These are phyloP conservation scores for Fusarium sp. DNA, from an alignment of 2,329 filamentous ascomycete species.

Conservation along the genomic window DNA sequence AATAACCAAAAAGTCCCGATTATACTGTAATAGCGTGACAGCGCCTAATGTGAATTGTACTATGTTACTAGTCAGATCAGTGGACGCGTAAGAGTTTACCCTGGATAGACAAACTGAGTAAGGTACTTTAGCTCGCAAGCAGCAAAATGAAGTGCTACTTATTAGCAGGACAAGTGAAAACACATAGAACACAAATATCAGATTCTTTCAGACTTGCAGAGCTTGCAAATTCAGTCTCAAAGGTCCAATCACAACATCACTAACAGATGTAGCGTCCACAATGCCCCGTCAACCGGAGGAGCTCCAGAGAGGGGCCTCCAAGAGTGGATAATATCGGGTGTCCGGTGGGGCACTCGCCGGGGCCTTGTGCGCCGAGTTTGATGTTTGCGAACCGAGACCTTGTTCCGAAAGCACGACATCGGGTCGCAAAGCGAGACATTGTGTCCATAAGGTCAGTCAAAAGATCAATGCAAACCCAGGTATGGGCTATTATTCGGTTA, in stretches of 20 bases:
- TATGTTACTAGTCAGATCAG: not conserved
- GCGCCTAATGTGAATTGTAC: not conserved
- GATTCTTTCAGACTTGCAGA: constrained; percentile 4
- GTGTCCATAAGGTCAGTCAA: not conserved
- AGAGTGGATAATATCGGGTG: constrained; percentile 31
- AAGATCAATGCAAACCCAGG: not conserved
- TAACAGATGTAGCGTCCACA: constrained; percentile 6
- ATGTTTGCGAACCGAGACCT: constrained; percentile 30
- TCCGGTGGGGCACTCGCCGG: constrained; percentile 18
- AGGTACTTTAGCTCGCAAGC: not conserved
- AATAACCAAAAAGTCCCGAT: not conserved
- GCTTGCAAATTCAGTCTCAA: constrained; percentile 8
- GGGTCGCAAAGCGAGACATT: constrained; percentile 2
- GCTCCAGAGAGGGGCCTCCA: constrained; percentile 19
- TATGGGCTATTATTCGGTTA: not conserved
- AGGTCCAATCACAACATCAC: constrained; percentile 18
- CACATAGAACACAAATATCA: not conserved
- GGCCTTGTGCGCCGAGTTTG: constrained; percentile 19
- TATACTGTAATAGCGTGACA: not conserved
- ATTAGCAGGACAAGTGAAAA: constrained; percentile 4
- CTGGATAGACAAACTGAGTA: not conserved
- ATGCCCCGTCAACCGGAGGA: constrained; percentile 33
- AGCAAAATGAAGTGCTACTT: not conserved
- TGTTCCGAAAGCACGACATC: constrained; percentile 28
- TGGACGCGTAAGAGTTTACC: constrained; percentile 13